phyloP scores from a whole-genome alignment of 1,284 basidiomycete species.

The Boletus hoseneyae region DNA sequence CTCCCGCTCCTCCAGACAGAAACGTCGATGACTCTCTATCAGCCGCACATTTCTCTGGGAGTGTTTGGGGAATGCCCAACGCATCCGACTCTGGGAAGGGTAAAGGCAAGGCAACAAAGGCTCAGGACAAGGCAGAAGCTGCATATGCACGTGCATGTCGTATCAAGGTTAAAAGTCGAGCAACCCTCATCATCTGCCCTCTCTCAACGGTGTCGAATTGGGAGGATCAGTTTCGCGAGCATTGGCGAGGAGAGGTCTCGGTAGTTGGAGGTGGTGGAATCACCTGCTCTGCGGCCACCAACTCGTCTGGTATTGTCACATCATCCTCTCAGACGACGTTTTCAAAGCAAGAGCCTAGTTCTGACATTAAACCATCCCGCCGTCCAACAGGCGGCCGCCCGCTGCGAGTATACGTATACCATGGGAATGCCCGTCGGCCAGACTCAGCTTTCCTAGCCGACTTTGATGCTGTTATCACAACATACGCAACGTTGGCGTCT shows the following conservation, averaged over 20 bases:
- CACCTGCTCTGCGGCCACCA: slow-evolving; percentile 32
- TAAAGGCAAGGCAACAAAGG: slow-evolving; percentile 60
- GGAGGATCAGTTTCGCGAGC: slow-evolving; percentile 97
- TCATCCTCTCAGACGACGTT: slow-evolving; percentile 25
- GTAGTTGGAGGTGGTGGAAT: slow-evolving; percentile 72
- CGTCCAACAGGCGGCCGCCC: slow-evolving; percentile 46
- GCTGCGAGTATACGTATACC: slow-evolving; percentile 91
- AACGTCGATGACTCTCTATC: slow-evolving; percentile 41
- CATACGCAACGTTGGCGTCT: slow-evolving; percentile 92
- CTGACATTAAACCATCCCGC: slow-evolving; percentile 36
- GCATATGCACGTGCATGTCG: slow-evolving; percentile 65
- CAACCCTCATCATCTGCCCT: slow-evolving; percentile 95
- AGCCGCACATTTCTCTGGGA: slow-evolving; percentile 68
- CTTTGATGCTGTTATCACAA: slow-evolving; percentile 97
- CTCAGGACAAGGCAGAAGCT: slow-evolving; percentile 67
- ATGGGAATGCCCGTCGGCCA: slow-evolving; percentile 85
- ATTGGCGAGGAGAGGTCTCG: slow-evolving; percentile 83
- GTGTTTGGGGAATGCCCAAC: slow-evolving; percentile 82
- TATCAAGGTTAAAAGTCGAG: slow-evolving; percentile 79
- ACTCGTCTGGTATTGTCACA: slow-evolving; percentile 16
- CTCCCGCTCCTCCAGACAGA: slow-evolving; percentile 41
- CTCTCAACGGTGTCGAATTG: slow-evolving; percentile 97
- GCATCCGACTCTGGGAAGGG: slow-evolving; percentile 44
- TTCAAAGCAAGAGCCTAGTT: slow-evolving; percentile 36
- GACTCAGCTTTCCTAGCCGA: slow-evolving; percentile 85